Evolutionary conservation across 2,329 filamentous ascomycete species (phyloP).

Genomic region (Nannizzia gypsea): DNA sequence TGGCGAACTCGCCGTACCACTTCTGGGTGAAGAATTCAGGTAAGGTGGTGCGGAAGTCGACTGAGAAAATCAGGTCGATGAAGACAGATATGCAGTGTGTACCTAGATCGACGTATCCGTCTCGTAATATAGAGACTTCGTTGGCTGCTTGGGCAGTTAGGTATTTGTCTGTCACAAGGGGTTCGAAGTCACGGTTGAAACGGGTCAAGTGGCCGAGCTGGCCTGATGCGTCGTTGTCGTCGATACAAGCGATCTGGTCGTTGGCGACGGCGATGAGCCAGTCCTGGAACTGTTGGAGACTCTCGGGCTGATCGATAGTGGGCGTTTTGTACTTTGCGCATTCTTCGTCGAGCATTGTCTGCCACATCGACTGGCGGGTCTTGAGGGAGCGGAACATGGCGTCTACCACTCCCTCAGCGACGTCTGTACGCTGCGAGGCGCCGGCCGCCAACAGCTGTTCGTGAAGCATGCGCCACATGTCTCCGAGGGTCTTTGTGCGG

Average conservation of each 20-base stretch:
- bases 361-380: conserved; percentile 71
- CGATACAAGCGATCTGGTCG: conserved; percentile 96
- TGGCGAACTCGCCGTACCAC: conserved; percentile 78
- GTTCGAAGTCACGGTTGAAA: conserved; percentile 73
- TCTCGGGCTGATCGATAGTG: conserved; percentile 45
- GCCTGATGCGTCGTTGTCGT: conserved; percentile 67
- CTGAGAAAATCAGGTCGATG: conserved; percentile 71
- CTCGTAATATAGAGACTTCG: conserved; percentile 64
- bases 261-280: conserved; percentile 96
- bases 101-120: conserved; percentile 89
- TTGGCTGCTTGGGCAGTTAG: conserved; percentile 56
- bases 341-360: conserved; percentile 79
- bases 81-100: conserved; percentile 88
- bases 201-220: conserved; percentile 71
- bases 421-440: conserved; percentile 74
- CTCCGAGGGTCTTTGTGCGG: conserved; percentile 79
- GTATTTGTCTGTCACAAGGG: conserved; percentile 69
- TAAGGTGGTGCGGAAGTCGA: conserved; percentile 77
- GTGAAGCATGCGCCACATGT: conserved; percentile 94
- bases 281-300: conserved; percentile 63
- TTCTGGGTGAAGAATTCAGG: conserved; percentile 79
- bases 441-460: conserved; percentile 81
- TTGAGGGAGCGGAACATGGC: conserved; percentile 87
- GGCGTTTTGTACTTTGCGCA: conserved; percentile 55
- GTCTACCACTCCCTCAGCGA: conserved; percentile 89